Conservation (phyloP, 805 yeast genomes). For the Metschnikowia aberdeeniae region DNA sequence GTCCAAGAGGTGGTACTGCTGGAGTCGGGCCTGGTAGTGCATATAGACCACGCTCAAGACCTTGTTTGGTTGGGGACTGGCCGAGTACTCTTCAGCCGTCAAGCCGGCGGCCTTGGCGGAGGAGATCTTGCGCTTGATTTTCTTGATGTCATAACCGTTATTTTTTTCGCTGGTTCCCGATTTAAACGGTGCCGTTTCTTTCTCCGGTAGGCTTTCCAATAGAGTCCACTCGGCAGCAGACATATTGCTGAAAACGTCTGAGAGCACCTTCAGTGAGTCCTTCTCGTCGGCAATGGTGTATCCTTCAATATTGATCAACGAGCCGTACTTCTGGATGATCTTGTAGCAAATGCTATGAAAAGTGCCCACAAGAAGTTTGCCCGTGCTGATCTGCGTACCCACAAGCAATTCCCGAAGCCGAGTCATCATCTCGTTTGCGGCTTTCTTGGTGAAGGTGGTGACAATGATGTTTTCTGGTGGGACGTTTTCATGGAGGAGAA, state of each 20-base stretch:
- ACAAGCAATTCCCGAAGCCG: conserved; percentile 44
- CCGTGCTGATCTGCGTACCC: conserved; percentile 32
- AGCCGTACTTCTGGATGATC: conserved; percentile 54
- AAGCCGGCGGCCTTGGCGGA: conserved; percentile 52
- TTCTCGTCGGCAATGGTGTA: conserved; percentile 62
- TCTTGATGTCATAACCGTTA: conserved; percentile 38
- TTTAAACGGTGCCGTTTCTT: conserved; percentile 14
- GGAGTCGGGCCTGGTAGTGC: conserved; percentile 49
- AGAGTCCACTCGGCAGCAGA: conserved; percentile 17
- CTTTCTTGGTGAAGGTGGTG: conserved; percentile 90
- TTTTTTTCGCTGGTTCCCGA: conserved; percentile 15
- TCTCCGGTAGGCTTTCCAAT: conserved; percentile 13
- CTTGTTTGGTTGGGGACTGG: conserved; percentile 9
- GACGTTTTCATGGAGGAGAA: conserved; percentile 48
- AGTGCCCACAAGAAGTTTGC: conserved; percentile 70
- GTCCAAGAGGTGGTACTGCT: conserved; percentile 49
- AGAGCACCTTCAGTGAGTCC: conserved; percentile 49
- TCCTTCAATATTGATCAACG: conserved; percentile 38
- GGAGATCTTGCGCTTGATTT: conserved; percentile 46
- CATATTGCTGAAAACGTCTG: conserved; percentile 33
- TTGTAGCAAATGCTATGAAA: conserved; percentile 80
- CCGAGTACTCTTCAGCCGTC: conserved; percentile 38
- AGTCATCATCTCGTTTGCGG: conserved; percentile 79
- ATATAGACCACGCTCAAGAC: conserved; percentile 37
- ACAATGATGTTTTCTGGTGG: conserved; percentile 67